A percentile compares a stretch with the other conserved stretches of the same genome.
Evolutionary conservation across 805 yeast species (phyloP).

Genomic region (Danielia reshetovae): DNA sequence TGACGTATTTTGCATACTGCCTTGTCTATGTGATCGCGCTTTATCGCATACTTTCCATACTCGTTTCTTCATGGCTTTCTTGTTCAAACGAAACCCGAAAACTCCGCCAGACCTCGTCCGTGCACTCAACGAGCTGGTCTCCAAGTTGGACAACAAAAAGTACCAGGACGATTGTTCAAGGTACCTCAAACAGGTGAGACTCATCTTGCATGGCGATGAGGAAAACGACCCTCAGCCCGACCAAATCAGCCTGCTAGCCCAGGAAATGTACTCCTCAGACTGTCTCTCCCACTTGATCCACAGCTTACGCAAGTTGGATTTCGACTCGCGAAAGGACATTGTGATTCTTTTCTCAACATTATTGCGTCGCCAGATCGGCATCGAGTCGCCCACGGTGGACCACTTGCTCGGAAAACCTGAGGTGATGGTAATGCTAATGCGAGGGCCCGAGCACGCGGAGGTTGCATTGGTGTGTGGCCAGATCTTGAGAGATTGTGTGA

Average conservation of each 20-base stretch:
- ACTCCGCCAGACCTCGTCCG: slow-evolving; percentile 82
- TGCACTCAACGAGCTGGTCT: slow-evolving; percentile 67
- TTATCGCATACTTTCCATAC: too few species aligned
- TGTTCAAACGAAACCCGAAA: slow-evolving; percentile 87
- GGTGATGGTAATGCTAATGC: slow-evolving; percentile 56
- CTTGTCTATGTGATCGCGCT: too few species aligned
- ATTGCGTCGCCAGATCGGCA: slow-evolving; percentile 72
- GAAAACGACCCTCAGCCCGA: slow-evolving; percentile 65
- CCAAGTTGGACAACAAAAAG: slow-evolving; percentile 52
- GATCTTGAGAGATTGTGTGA: slow-evolving; percentile 80
- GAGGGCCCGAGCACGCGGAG: slow-evolving; percentile 72
- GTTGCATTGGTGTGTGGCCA: slow-evolving; percentile 70
- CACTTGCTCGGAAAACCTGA: slow-evolving; percentile 65
- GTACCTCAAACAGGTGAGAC: slow-evolving; percentile 58
- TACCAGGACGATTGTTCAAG: slow-evolving; percentile 73
- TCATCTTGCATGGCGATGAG: slow-evolving; percentile 67
- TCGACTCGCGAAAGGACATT: slow-evolving; percentile 87
- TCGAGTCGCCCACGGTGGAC: slow-evolving; percentile 82
- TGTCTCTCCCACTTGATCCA: slow-evolving; percentile 57
- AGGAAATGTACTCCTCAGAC: slow-evolving; percentile 73
- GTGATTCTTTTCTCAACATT: slow-evolving; percentile 67
- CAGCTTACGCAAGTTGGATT: slow-evolving; percentile 66
- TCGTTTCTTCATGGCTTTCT: slow-evolving; percentile 75
- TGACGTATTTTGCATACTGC: too few species aligned
- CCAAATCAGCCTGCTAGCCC: slow-evolving; percentile 69